Percentiles rank a stretch among this genome's conserved stretches.
Evolutionary conservation across 352 stramenopile genomes (phyloP).

Genomic region (Globisporangium radiosum): DNA sequence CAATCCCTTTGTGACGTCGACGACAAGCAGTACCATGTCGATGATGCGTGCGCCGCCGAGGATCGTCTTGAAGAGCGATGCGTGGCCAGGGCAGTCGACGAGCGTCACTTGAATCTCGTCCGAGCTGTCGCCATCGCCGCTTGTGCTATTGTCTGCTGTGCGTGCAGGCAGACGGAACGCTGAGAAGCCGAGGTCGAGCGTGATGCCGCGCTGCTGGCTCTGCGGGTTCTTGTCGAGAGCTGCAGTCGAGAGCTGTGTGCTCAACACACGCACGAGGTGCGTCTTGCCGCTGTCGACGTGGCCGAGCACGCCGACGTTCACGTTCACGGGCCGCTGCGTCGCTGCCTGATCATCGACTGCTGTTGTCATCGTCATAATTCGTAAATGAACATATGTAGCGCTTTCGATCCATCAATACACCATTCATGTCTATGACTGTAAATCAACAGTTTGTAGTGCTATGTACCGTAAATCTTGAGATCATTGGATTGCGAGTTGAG

Average conservation of each 20-base stretch:
- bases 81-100: constrained; percentile 95
- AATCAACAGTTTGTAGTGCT: no score
- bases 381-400: no score
- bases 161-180: constrained; percentile 80
- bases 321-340: constrained; percentile 50
- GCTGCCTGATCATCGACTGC: background rate
- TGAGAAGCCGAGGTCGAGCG: constrained; percentile 98
- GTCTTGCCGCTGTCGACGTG: constrained; percentile 99
- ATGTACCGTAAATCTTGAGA: no score
- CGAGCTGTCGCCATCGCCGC: constrained; percentile 1
- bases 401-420: no score
- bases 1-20: constrained; percentile 96
- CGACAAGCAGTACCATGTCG: constrained; percentile 96
- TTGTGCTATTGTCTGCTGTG: background rate
- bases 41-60: constrained; percentile 99
- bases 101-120: constrained; percentile 91
- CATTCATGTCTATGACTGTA: no score
- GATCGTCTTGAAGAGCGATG: constrained; percentile 98
- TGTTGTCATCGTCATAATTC: no score
- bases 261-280: constrained; percentile 93
- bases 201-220: constrained; percentile 95
- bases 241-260: constrained; percentile 95
- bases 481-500: no score
- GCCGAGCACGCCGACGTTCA: constrained; percentile 98
- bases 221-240: constrained; percentile 98